Evolutionary conservation across 2,329 filamentous ascomycete species (phyloP).

Genomic region (Raffaelea arxii): DNA sequence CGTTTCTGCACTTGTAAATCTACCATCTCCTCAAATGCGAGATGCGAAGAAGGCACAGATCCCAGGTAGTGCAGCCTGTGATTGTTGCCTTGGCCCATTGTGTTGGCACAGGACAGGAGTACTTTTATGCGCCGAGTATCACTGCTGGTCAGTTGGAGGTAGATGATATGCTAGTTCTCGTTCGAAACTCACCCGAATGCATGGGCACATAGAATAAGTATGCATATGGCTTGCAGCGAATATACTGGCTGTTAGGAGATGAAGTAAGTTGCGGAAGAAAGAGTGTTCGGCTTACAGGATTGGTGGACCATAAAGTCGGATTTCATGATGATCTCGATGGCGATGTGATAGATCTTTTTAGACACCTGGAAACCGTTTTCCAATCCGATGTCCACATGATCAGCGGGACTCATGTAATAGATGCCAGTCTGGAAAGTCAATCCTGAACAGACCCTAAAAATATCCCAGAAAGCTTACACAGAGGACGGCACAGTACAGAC

Average conservation of each 20-base stretch:
- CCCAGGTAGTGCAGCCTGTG: not conserved
- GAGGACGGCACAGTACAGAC: not conserved
- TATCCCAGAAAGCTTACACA: not conserved
- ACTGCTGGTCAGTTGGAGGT: not conserved
- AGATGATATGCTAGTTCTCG: not conserved
- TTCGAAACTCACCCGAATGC: not conserved
- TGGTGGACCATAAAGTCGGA: slow-evolving; percentile 3
- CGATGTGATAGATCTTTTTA: not conserved
- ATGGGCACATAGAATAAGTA: not conserved
- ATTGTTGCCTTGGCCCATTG: not conserved
- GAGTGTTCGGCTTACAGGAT: not conserved
- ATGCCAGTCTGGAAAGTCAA: not conserved
- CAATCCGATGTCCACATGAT: not conserved
- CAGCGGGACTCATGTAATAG: not conserved
- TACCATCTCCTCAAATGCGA: not conserved
- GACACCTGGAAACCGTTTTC: not conserved
- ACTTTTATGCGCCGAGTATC: slow-evolving; percentile 1
- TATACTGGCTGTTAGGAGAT: not conserved
- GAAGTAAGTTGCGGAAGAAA: not conserved
- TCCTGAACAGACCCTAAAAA: not conserved
- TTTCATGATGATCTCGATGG: not conserved
- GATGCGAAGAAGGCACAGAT: too few relatives aligned
- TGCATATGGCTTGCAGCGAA: slow-evolving; percentile 1
- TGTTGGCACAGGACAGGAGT: not conserved
- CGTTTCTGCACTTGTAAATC: not conserved